Percentiles rank a stretch among this genome's conserved stretches.
These are phyloP conservation scores for Trichoderma semiorbis DNA, from an alignment of 2,329 filamentous ascomycete species.

Conservation along the genomic window DNA sequence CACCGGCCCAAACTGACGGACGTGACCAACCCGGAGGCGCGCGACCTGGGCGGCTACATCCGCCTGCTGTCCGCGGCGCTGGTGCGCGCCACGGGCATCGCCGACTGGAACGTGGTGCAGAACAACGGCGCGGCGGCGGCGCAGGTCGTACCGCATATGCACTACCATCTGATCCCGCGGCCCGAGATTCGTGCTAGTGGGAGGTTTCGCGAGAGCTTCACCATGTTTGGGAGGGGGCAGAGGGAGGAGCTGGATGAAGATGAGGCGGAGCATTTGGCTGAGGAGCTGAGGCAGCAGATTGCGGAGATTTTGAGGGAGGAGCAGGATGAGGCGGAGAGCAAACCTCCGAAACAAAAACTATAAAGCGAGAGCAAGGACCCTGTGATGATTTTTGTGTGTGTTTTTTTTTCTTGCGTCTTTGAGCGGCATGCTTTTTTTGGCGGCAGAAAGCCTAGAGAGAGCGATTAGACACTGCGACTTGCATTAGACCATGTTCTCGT, in stretches of 20 bases:
- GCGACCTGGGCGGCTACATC: slow-evolving; percentile 64
- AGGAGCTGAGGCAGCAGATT: slow-evolving; percentile 48
- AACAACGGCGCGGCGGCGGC: slow-evolving; percentile 89
- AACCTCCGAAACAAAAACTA: slow-evolving; percentile 38
- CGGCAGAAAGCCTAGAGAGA: neutral
- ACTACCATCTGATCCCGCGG: slow-evolving; percentile 90
- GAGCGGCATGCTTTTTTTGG: neutral
- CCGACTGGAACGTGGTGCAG: slow-evolving; percentile 94
- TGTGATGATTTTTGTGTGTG: slow-evolving; percentile 65
- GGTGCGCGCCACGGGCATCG: slow-evolving; percentile 63
- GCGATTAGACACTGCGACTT: neutral
- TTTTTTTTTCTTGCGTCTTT: neutral
- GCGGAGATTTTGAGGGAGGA: slow-evolving; percentile 46
- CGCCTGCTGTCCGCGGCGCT: slow-evolving; percentile 71
- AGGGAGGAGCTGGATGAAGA: slow-evolving; percentile 74
- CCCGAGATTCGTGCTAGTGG: slow-evolving; percentile 61
- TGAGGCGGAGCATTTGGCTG: slow-evolving; percentile 61
- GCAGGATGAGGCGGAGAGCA: slow-evolving; percentile 19
- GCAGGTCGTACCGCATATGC: slow-evolving; percentile 88
- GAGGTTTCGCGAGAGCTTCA: slow-evolving; percentile 62
- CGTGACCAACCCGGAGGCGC: slow-evolving; percentile 59
- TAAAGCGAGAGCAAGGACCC: slow-evolving; percentile 46
- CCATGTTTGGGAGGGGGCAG: slow-evolving; percentile 75
- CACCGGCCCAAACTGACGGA: slow-evolving; percentile 79
- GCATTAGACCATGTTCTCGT: neutral